Evolutionary conservation across 83 land plant species (phyloP), one percentile per base, ranked within the genome.

Genomic region (Picea abies): DNA sequence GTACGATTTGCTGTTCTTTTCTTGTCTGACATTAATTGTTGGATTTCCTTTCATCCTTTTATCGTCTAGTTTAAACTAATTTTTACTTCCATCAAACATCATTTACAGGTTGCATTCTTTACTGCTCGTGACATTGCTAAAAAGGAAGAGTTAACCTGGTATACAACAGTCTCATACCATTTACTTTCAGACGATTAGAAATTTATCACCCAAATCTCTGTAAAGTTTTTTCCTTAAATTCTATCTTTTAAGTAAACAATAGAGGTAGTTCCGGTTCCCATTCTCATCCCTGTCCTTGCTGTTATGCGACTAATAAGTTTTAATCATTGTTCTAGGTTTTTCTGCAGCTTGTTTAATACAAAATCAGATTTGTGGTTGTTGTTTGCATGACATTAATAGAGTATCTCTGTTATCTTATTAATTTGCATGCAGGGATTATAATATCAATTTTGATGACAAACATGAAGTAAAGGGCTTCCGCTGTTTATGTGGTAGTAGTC

Each of bases 61-160:
- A 47, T 17, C 4, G 61, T 17, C 22, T 66, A 39, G 82, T 25
- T 60, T 60, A 22, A 76, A 19, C 47, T 49, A 17, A 39, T 41
- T 35, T 78, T 78, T 64, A 25, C 12, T 29, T 78, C 19, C 26
- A 35, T 17, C 9, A 37, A 37, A 63, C 17, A 3, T 22, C 60
- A 25, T 81, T 81, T 58, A 41, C 84, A 83, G 85, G 85, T 80
- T 47, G 85, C 85, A 26, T 56, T 83, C 23, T 83, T 83, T 58
- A 82, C 85, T 79, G 26, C 26, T 25, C 85, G 22, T 3, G 85
- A 83, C 32, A 68, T 83, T 9, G 63, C n/a, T 29, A 47, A 58
- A 60, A 83, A 65, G 76, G 85, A 83, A 83, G 85, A 83, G 71
- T 39, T 83, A 29, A 83, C 85, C 32, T 83, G 85, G 85, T 83